phyloP scores from a whole-genome alignment of 2,329 filamentous ascomycete species.

The Talaromyces sp. region DNA sequence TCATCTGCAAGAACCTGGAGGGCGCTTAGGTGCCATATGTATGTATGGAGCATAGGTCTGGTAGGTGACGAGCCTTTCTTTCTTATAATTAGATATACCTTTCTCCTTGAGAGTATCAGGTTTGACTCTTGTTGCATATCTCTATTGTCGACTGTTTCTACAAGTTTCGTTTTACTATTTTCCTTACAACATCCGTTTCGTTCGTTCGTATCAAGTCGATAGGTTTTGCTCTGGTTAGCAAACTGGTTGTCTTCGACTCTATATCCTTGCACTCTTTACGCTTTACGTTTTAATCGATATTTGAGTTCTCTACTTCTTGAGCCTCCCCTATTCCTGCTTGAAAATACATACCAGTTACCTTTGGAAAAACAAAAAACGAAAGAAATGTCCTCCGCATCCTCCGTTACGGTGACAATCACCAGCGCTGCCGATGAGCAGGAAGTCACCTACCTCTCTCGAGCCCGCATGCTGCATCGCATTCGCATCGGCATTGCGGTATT shows the following conservation, averaged over 20 bases:
- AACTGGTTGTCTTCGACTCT: constrained; percentile 9
- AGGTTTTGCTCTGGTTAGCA: constrained; percentile 17
- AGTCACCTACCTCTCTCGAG: constrained; percentile 34
- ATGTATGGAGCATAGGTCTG: background rate
- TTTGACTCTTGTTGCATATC: background rate
- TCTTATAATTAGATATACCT: constrained; percentile 15
- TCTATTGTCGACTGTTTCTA: background rate
- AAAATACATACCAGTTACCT: background rate
- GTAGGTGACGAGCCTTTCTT: background rate
- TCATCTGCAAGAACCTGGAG: background rate
- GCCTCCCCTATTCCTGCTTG: too few species aligned
- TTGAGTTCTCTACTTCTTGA: background rate
- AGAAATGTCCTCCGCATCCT: constrained; percentile 28
- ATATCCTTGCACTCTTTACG: background rate
- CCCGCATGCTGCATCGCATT: constrained; percentile 31
- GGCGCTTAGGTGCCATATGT: background rate
- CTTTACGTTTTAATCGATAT: constrained; percentile 1
- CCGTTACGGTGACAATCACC: constrained; percentile 28
- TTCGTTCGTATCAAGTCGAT: background rate
- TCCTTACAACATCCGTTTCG: constrained; percentile 6
- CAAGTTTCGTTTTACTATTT: background rate
- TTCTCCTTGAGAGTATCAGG: constrained; percentile 2
- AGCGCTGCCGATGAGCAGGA: constrained; percentile 37
- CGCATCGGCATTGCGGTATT: constrained; percentile 35
- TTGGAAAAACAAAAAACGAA: background rate